Base-by-base conservation (phyloP, 345 rosid species). In the Punica granatum region DNA sequence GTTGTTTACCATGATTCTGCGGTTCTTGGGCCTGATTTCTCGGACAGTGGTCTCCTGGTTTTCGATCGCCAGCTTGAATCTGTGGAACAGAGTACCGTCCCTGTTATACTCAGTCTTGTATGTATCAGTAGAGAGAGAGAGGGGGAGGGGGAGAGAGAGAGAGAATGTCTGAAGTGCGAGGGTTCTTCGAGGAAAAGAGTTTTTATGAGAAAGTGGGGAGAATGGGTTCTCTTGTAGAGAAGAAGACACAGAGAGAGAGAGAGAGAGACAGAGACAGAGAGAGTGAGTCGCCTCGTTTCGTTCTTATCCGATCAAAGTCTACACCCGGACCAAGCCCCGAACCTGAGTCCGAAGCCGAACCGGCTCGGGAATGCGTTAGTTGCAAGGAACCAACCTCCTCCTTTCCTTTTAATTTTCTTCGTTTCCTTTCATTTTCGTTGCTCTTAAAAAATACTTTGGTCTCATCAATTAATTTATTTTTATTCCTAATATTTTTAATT, bases 51-150 rank as follows among this genome's bases (percentile, higher is more conserved):
- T 73, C 63, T 90, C 90, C 61, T 89, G 92, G 73, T 83, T 84
- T 25, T 87, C 96, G 75, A 91, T 91, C 73, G 96, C 92, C 97
- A 91, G 89, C 82, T 75, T 78, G 80, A 78, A 72, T 32, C 59
- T 8, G 42, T 23, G 5, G 18, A 26, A n/a, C 56, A 59, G n/a
- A 32, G 63, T 33, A 33, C 14, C 33, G 35, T 12, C 42, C 28
- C 34, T 35, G 74, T 56, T n/a, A 35, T 28, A 13, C 67, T 65
- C 60, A 67, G 70, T 39, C 4, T 25, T 32, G 15, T 4, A 35
- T 21, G 13, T 1, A 13, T n/a, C n/a, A n/a, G n/a, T 31, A 13
- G 15, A 18, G 37, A 66, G 51, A 58, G 43, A 15, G 73, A 54
- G 51, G 31, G 31, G 32, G 28, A 60, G 73, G 70, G 78, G 59